Evolutionary conservation across 192 early-diverging fungal species (phyloP), one percentile per base, ranked within the genome.

Genomic region (Podila clonocystis): DNA sequence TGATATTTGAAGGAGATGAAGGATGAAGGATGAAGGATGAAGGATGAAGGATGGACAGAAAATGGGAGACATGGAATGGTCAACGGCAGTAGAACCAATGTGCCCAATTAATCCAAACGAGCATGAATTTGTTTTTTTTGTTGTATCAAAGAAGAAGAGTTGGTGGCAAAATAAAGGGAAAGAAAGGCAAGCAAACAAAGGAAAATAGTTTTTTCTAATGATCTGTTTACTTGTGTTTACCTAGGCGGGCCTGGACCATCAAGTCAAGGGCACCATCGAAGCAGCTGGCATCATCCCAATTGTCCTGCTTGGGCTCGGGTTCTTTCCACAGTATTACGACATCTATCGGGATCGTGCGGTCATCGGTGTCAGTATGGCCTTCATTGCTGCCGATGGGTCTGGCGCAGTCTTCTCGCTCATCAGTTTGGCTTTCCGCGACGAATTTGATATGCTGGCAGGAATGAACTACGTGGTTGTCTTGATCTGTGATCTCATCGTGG

Each of bases 391-490:
- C 41, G 86, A 87, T 26, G 80, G 73, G 26, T 61, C 76, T 4
- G 86, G 86, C 3, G 74, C 84, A 7, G 36, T 85, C 24, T 87
- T 87, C 31, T 87, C 86, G 3, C 58, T 85, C 2, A 72, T 87
- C 29, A 71, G 67, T 57, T 67, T 87, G 13, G 82, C 60, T 9
- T 68, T 79, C 28, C 49, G 69, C 6, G 55, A 49, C 19, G 50
- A 49, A 9, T 68, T 79, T 63, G 75, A 79, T 68, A 36, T 79
- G 0, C 38, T 79, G 65, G 75, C 75, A 15, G 60, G 62, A 15
- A 22, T 71, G 31, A 79, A 79, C 30, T 79, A 79, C 26, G 36
- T 68, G 7, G 62, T 72, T 3, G 75, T 79, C 34, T 36, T 79
- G 31, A 50, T 79, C 17, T 79, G 75, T 24, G 75, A 79, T 12